A percentile compares a stretch with the other conserved stretches of the same genome.
These are phyloP conservation scores for Clavaria fumosa DNA, from an alignment of 768 basidiomycete species.

Conservation along the genomic window DNA sequence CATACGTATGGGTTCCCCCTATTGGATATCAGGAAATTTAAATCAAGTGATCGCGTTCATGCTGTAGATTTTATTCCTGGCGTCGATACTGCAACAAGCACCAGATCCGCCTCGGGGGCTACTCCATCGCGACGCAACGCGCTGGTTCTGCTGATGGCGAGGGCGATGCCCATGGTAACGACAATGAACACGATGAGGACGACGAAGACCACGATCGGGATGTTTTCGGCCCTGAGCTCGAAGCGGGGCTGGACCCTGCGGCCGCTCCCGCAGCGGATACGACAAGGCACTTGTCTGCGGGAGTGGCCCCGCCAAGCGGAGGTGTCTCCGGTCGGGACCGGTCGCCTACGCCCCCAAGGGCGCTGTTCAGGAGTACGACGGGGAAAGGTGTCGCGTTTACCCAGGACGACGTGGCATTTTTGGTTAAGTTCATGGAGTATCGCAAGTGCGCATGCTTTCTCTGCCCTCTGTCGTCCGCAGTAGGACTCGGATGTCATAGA, in stretches of 20 bases:
- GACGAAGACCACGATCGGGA: too few species aligned
- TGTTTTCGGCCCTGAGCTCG: too few species aligned
- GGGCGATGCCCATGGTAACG: constrained; percentile 28
- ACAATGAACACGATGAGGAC: constrained; percentile 29
- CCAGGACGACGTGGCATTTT: constrained; percentile 62
- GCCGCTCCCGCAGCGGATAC: too few species aligned
- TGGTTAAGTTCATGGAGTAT: constrained; percentile 65
- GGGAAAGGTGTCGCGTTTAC: constrained; percentile 87
- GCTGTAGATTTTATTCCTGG: constrained; percentile 72
- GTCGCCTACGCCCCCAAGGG: constrained; percentile 70
- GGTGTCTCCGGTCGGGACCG: constrained; percentile 30
- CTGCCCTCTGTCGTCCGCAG: too few species aligned
- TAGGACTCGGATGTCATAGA: too few species aligned
- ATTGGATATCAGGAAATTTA: too few species aligned
- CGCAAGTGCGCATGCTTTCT: constrained; percentile 37
- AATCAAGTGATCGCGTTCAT: not conserved
- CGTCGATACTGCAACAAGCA: constrained; percentile 87
- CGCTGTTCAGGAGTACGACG: constrained; percentile 70
- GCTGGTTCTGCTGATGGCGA: constrained; percentile 28
- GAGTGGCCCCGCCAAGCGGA: too few species aligned
- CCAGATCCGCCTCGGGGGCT: constrained; percentile 78
- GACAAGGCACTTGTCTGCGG: too few species aligned
- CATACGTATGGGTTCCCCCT: constrained; percentile 45
- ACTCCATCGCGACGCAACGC: constrained; percentile 55
- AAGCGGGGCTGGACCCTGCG: too few species aligned